These are phyloP conservation scores for Irpex rosettiformis DNA, from an alignment of 1,284 basidiomycete genomes.

Conservation along the genomic window DNA sequence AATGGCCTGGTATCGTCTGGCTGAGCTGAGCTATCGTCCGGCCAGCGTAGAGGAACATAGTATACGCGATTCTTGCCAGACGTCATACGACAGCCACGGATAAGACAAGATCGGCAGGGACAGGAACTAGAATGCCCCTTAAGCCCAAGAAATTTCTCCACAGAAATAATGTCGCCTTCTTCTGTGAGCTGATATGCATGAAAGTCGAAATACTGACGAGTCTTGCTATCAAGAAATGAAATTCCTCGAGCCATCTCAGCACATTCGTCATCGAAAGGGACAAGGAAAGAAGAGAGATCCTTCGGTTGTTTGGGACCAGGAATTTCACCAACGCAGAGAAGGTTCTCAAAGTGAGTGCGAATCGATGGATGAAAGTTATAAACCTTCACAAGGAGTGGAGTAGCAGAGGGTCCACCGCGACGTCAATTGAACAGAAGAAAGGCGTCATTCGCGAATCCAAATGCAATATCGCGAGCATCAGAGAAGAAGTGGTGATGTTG, in stretches of 20 bases:
- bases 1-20: neutral
- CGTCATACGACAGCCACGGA: conserved; percentile 20
- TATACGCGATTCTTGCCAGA: conserved; percentile 13
- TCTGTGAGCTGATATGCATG: conserved; percentile 26
- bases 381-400: conserved; percentile 27
- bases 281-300: conserved; percentile 28
- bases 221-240: conserved; percentile 20
- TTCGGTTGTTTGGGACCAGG: conserved; percentile 32
- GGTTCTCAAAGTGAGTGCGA: conserved; percentile 21
- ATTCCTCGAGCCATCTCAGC: conserved; percentile 28
- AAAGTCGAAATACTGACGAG: conserved; percentile 20
- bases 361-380: conserved; percentile 30
- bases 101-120: conserved; percentile 34
- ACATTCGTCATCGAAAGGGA: conserved; percentile 27
- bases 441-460: conserved; percentile 28
- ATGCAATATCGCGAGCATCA: conserved; percentile 26
- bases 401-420: conserved; percentile 22
- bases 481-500: conserved; percentile 27
- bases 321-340: conserved; percentile 31
- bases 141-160: conserved; percentile 37
- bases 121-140: conserved; percentile 39
- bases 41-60: conserved; percentile 24
- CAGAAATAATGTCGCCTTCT: conserved; percentile 41
- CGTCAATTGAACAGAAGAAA: conserved; percentile 25
- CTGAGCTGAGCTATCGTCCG: too few relatives aligned